Conservation (phyloP, 2,329 filamentous ascomycete species). For the Scortechinia acanthostroma region DNA sequence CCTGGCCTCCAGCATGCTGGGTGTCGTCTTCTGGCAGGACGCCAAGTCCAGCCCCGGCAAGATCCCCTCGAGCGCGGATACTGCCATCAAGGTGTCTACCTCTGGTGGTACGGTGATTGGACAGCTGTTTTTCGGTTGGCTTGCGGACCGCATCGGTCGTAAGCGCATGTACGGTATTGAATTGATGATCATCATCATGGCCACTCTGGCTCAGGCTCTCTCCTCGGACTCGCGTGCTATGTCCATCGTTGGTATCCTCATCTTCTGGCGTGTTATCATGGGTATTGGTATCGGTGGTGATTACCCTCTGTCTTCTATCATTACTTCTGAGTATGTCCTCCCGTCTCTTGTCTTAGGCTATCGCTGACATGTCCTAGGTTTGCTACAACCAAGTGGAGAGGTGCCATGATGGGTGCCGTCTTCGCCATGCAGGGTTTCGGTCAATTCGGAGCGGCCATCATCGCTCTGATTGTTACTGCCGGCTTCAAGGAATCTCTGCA, state of each 20-base stretch:
- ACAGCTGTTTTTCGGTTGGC: constrained; percentile 71
- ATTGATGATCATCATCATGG: constrained; percentile 73
- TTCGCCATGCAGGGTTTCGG: constrained; percentile 85
- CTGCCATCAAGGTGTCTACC: constrained; percentile 78
- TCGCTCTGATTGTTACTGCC: constrained; percentile 69
- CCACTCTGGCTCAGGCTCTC: constrained; percentile 67
- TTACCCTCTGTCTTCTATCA: constrained; percentile 76
- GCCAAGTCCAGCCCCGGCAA: constrained; percentile 31
- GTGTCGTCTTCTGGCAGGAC: constrained; percentile 66
- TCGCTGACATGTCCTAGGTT: constrained; percentile 33
- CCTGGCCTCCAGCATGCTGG: constrained; percentile 68
- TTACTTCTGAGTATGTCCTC: constrained; percentile 59
- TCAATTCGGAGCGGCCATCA: constrained; percentile 68
- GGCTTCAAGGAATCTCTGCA: constrained; percentile 62
- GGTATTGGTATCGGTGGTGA: constrained; percentile 69
- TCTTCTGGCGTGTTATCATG: constrained; percentile 79
- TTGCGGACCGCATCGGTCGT: constrained; percentile 68
- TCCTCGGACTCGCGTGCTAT: constrained; percentile 55
- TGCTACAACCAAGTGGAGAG: constrained; percentile 76
- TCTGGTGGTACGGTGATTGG: constrained; percentile 78
- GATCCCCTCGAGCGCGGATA: constrained; percentile 65
- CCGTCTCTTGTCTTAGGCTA: constrained; percentile 7
- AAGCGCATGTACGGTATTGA: constrained; percentile 66
- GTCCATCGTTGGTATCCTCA: constrained; percentile 57
- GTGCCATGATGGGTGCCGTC: constrained; percentile 80